Percentiles rank a stretch among this genome's conserved stretches.
phyloP scores from a whole-genome alignment of 2,329 filamentous ascomycete species.

The Beauveria scarabaeidicola region DNA sequence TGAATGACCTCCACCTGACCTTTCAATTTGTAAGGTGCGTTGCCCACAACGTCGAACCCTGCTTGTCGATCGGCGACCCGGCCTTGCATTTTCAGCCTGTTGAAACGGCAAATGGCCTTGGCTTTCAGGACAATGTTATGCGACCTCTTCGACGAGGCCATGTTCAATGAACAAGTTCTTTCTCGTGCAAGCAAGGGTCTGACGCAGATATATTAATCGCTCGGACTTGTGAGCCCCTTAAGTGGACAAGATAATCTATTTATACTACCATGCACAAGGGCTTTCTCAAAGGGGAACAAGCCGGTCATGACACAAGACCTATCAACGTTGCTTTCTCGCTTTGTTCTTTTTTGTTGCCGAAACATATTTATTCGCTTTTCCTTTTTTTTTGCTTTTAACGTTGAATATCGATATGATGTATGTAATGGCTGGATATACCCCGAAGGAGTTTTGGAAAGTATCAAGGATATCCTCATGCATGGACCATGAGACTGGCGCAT shows the following conservation, averaged over 20 bases:
- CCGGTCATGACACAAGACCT: not conserved
- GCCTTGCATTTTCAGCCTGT: not conserved
- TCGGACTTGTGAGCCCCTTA: not conserved
- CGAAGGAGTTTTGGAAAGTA: conserved; percentile 4
- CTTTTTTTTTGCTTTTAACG: not conserved
- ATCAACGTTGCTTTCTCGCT: not conserved
- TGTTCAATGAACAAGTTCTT: not conserved
- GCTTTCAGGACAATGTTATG: not conserved
- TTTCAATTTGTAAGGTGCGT: not conserved
- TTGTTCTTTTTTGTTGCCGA: not conserved
- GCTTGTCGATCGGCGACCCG: not conserved
- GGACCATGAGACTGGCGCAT: not conserved
- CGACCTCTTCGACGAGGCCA: not conserved
- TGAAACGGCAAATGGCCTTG: not conserved
- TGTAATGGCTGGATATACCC: conserved; percentile 10
- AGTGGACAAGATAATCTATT: not conserved
- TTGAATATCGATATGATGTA: conserved; percentile 4
- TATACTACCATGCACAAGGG: not conserved
- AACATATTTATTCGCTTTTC: not conserved
- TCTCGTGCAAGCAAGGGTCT: not conserved
- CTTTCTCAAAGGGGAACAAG: not conserved
- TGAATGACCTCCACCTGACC: not conserved
- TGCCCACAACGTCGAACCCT: not conserved
- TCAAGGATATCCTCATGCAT: not conserved
- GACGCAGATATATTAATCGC: conserved; percentile 3